Base-by-base conservation (phyloP, 805 yeast genomes). In the Hanseniaspora mollemarum region DNA sequence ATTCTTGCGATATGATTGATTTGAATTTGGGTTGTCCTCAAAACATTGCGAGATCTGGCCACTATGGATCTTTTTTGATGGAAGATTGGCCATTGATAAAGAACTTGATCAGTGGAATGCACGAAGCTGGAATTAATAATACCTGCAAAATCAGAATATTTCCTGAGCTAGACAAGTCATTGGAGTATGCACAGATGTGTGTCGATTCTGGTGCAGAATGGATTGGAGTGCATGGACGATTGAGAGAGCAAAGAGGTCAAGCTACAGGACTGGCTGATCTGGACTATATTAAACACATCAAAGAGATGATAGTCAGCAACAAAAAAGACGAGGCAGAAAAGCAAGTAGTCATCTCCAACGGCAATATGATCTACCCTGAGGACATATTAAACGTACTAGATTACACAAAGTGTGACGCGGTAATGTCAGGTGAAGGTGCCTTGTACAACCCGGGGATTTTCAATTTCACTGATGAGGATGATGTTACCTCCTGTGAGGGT, bases 221-320 rank as follows among this genome's bases (percentile, higher is more conserved):
- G 64, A 69, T 92, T 35, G 87, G 96, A 1, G 83, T 92, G 8
- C 99, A 92, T 65, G 97, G 97, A 1, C 76, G 98, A 58, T 82
- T 96, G 1, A 74, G 99, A 56, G 98, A 90, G 53, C 90, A 87
- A 94, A 92, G 92, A 66, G 99, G 98, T 6, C 97, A 90, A 64
- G 76, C 77, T 53, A 90, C 98, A 0, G 98, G 98, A 0, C 68
- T 92, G 45, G 97, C 99, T 1, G 88, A 92, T 67, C 90, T 98
- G 97, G 73, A 77, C 28, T 72, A 81, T 25, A 74, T 92, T 53
- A 76, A 72, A 57, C 86, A 78, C 61, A 62, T 92, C 37, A 71
- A 92, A 52, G 94, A 87, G 26, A 81, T 85, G 56, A 69, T 92
- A 43, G 83, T 90, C 0, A 56, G 61, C 39, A 92, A 80, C 43